Base-by-base conservation (phyloP, 73 alveolate species). In the Stentor roeselii region DNA sequence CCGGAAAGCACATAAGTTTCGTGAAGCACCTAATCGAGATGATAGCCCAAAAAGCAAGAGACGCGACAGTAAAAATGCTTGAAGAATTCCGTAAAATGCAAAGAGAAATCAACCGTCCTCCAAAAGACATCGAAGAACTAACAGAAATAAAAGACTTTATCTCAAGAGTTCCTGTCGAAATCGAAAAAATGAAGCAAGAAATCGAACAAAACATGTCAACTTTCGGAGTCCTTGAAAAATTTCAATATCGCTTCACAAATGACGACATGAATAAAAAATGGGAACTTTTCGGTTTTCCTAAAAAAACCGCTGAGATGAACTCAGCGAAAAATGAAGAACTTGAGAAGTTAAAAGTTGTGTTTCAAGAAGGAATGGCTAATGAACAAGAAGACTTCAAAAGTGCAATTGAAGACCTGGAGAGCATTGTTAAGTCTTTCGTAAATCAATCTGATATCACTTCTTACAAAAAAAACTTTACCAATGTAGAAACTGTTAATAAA, bases 251-350 rank as follows among this genome's bases (percentile, higher is more conserved):
- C 84, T 96, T 97, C 84, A 87, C 96, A 36, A 87, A 83, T 76
- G 92, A 92, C 39, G 99, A 95, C 86, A 86, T 94, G 40, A 97
- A 97, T 83, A 92, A 94, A 77, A 97, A 97, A 90, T 95, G 98
- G 99, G 92, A 91, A 82, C 89, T 97, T 83, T 94, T 86, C 90
- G 97, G 99, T 60, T 97, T 96, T 14, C 99, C 99, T 36, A 93
- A 95, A 83, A 93, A 93, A 87, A 94, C 95, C 35, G 84, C 93
- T 77, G 96, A 93, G 77, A 83, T 93, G 75, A 94, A 94, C 76
- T 99, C 97, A 36, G 84, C 80, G 75, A 97, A 96, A 88, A 83
- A 91, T 58, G 88, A 88, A 41, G 95, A 91, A 82, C 94, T 97
- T 42, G 99, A 97, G 59, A 96, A 97, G 89, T 92, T 94, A 84